These are phyloP conservation scores for Botrytis aclada DNA, from an alignment of 2,329 filamentous ascomycete genomes.

Conservation along the genomic window DNA sequence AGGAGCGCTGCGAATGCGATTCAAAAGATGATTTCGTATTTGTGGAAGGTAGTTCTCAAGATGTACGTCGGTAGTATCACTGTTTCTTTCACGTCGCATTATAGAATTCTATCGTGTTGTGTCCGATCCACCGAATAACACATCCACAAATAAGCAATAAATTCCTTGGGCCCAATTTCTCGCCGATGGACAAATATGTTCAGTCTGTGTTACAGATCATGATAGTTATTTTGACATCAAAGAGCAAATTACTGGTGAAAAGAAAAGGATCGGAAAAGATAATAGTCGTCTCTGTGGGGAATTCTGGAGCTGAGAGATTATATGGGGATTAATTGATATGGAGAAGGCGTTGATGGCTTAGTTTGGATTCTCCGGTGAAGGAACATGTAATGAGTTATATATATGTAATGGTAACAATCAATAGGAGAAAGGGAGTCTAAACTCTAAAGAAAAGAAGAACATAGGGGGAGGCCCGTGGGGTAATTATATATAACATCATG, in stretches of 20 bases:
- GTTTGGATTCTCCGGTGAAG: background rate
- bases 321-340: background rate
- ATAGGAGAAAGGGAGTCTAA: background rate
- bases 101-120: background rate
- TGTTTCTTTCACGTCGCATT: background rate
- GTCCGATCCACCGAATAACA: background rate
- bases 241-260: background rate
- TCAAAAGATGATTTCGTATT: background rate
- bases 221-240: background rate
- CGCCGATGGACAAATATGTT: fast-evolving
- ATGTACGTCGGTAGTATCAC: background rate
- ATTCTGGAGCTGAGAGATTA: background rate
- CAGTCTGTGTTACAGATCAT: background rate
- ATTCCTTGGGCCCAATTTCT: background rate
- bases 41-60: background rate
- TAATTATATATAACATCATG: background rate
- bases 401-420: background rate
- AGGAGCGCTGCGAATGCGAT: background rate
- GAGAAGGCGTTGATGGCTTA: background rate
- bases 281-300: background rate
- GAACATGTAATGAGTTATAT: background rate
- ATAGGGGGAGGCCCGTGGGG: background rate
- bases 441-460: background rate
- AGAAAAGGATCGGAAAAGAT: background rate
- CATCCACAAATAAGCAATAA: background rate